phyloP scores from a whole-genome alignment of 2,329 filamentous ascomycete genomes.

The Botrytis fabae region DNA sequence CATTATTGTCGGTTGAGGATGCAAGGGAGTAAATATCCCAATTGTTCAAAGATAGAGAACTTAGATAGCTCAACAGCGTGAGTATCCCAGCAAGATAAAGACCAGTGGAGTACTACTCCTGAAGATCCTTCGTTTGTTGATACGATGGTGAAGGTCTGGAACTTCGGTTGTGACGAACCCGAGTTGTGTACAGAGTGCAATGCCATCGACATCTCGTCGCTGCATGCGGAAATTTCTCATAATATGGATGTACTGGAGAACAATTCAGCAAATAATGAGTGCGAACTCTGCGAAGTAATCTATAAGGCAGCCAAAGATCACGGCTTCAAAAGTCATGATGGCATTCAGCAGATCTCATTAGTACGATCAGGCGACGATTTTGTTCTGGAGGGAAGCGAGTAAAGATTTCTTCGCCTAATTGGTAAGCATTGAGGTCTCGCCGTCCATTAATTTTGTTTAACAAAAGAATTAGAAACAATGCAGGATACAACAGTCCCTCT shows the following conservation, averaged over 20 bases:
- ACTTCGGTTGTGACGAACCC: rapidly evolving
- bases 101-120: not conserved
- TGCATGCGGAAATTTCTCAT: not conserved
- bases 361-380: not conserved
- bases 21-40: not conserved
- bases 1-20: not conserved
- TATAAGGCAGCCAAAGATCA: not conserved
- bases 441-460: not conserved
- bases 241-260: not conserved
- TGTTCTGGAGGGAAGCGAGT: not conserved
- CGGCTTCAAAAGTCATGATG: not conserved
- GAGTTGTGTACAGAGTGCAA: not conserved
- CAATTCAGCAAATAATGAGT: not conserved
- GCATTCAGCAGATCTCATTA: not conserved
- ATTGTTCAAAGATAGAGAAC: not conserved
- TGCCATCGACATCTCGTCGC: not conserved
- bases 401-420: not conserved
- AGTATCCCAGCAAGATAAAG: not conserved
- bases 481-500: not conserved
- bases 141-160: not conserved
- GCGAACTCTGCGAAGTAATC: not conserved
- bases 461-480: not conserved
- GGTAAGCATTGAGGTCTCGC: not conserved
- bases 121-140: not conserved
- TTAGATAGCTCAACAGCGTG: not conserved